Percentiles rank a stretch among this genome's conserved stretches.
Evolutionary conservation across 495 filamentous ascomycete genomes (phyloP).

Genomic region (Xylaria sp.): DNA sequence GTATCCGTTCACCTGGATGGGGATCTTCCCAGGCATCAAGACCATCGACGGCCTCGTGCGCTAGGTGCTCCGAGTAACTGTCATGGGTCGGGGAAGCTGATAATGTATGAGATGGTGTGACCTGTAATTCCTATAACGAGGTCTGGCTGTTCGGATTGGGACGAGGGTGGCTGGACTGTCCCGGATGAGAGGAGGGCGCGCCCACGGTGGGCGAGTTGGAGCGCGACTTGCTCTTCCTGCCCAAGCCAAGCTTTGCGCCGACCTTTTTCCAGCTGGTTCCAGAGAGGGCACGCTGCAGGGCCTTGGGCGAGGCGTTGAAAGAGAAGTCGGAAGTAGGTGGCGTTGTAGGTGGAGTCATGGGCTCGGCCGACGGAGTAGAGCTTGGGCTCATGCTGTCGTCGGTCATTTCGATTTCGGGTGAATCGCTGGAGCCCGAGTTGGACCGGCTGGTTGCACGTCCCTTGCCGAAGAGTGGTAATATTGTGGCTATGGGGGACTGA

Average conservation of each 20-base stretch:
- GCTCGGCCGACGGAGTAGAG: constrained; percentile 63
- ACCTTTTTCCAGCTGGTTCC: constrained; percentile 85
- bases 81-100: constrained; percentile 33
- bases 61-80: constrained; percentile 33
- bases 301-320: constrained; percentile 56
- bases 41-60: constrained; percentile 31
- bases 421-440: constrained; percentile 46
- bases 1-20: constrained; percentile 52
- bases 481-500: constrained; percentile 52
- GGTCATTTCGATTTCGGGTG: constrained; percentile 47
- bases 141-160: constrained; percentile 43
- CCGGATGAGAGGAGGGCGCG: constrained; percentile 47
- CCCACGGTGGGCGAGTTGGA: constrained; percentile 37
- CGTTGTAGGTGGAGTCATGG: constrained; percentile 89
- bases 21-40: constrained; percentile 52
- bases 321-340: constrained; percentile 72
- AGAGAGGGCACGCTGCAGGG: constrained; percentile 58
- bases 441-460: constrained; percentile 47
- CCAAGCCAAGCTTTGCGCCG: constrained; percentile 76
- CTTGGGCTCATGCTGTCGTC: constrained; percentile 60
- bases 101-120: constrained; percentile 52
- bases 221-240: constrained; percentile 59
- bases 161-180: constrained; percentile 35
- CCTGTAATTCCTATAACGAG: constrained; percentile 62
- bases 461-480: constrained; percentile 53